These are phyloP conservation scores for Penicillium sp. DNA, from an alignment of 2,329 filamentous ascomycete species.

Conservation along the genomic window DNA sequence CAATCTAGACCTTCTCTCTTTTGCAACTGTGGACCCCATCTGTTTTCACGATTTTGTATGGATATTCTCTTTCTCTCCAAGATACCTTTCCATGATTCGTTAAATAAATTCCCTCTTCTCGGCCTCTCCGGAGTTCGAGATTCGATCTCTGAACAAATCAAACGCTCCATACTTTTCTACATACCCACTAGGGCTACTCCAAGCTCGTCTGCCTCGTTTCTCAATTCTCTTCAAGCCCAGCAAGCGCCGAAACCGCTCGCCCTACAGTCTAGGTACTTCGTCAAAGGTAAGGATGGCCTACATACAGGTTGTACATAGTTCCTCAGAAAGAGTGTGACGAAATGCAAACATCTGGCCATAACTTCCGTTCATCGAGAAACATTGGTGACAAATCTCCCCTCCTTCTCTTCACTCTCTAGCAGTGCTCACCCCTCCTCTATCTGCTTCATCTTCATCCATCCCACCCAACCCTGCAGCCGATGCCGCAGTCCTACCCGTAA, in stretches of 20 bases:
- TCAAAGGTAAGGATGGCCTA: not conserved
- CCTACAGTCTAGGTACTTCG: not conserved
- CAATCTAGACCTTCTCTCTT: constrained; percentile 1
- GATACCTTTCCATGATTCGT: not conserved
- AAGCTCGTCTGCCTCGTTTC: not conserved
- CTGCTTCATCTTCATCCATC: not conserved
- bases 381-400: not conserved
- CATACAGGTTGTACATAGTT: not conserved
- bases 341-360: not conserved
- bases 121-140: not conserved
- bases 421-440: not conserved
- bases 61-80: not conserved
- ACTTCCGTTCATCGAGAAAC: not conserved
- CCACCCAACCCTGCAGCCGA: not conserved
- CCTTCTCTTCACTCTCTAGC: not conserved
- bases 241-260: not conserved
- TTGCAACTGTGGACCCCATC: not conserved
- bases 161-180: not conserved
- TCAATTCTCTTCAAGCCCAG: not conserved
- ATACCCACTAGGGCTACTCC: not conserved
- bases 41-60: not conserved
- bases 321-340: not conserved
- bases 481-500: not conserved
- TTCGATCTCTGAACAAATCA: not conserved
- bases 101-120: not conserved